Evolutionary conservation across 768 basidiomycete species (phyloP).

Genomic region (Rubroboletus satanas): DNA sequence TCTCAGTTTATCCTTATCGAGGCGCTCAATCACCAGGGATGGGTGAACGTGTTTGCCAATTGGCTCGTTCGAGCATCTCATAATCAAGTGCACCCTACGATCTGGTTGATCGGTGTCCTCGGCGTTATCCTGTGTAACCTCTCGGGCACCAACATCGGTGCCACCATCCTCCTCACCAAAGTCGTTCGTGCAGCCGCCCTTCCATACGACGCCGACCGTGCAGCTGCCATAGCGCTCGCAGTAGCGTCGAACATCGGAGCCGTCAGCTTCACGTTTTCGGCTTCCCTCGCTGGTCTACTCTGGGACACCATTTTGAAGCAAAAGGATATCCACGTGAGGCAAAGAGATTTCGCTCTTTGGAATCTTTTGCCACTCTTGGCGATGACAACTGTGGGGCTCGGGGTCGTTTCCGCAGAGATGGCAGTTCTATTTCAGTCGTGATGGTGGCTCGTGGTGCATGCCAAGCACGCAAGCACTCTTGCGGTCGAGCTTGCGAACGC

Average conservation of each 20-base stretch:
- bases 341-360: constrained; percentile 65
- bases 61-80: constrained; percentile 55
- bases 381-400: constrained; percentile 64
- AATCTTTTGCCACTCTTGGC: constrained; percentile 62
- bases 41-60: constrained; percentile 77
- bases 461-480: background rate
- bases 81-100: constrained; percentile 43
- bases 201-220: constrained; percentile 38
- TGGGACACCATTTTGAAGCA: constrained; percentile 74
- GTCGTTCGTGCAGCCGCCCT: constrained; percentile 52
- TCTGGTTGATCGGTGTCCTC: constrained; percentile 68
- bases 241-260: constrained; percentile 89
- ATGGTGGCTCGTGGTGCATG: background rate
- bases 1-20: constrained; percentile 94
- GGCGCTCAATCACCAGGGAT: constrained; percentile 74
- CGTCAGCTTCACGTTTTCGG: constrained; percentile 83
- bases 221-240: constrained; percentile 71
- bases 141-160: constrained; percentile 88
- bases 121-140: constrained; percentile 76
- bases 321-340: constrained; percentile 63
- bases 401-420: constrained; percentile 76
- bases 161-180: constrained; percentile 84
- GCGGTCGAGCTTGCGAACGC: too few species aligned
- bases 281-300: constrained; percentile 82
- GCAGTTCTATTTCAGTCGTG: constrained; percentile 41